phyloP scores from a whole-genome alignment of 2,329 filamentous ascomycete species.

The Xylaria arbuscula region DNA sequence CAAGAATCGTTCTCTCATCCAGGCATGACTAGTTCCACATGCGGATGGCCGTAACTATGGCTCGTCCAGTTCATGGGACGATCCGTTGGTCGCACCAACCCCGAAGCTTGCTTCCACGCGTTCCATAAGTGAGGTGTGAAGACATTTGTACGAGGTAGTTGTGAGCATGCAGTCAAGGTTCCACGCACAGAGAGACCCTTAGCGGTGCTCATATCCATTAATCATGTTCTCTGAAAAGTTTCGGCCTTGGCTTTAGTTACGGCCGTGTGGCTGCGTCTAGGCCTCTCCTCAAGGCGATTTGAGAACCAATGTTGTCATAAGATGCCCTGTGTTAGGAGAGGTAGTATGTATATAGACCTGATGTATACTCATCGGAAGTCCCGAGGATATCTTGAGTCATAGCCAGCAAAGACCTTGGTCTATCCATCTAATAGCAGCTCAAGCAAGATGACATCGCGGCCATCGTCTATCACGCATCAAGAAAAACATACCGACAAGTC shows the following conservation, averaged over 20 bases:
- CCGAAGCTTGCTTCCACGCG: slow-evolving; percentile 17
- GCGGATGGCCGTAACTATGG: slow-evolving; percentile 16
- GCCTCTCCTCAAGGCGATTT: slow-evolving; percentile 22
- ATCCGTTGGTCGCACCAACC: slow-evolving; percentile 25
- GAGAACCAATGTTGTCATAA: slow-evolving; percentile 17
- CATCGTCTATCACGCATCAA: not conserved
- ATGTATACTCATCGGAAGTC: not conserved
- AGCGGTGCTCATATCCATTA: slow-evolving; percentile 23
- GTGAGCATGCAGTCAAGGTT: slow-evolving; percentile 35
- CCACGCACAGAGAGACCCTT: slow-evolving; percentile 29
- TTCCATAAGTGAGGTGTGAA: slow-evolving; percentile 18
- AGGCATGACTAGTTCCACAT: slow-evolving; percentile 21
- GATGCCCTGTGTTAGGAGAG: slow-evolving; percentile 12
- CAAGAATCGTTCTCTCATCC: slow-evolving; percentile 13
- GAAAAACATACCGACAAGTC: slow-evolving; percentile 6
- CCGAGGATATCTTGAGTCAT: not conserved
- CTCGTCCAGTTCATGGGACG: slow-evolving; percentile 27
- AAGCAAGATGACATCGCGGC: slow-evolving; percentile 18
- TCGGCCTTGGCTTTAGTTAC: slow-evolving; percentile 34
- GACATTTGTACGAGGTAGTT: slow-evolving; percentile 35
- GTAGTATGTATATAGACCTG: slow-evolving; percentile 31
- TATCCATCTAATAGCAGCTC: slow-evolving; percentile 1
- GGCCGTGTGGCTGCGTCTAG: slow-evolving; percentile 34
- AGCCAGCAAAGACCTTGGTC: not conserved
- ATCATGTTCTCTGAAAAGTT: slow-evolving; percentile 25